A percentile compares a stretch with the other conserved stretches of the same genome.
These are phyloP conservation scores for Tuber indicum DNA, from an alignment of 495 filamentous ascomycete species.

Conservation along the genomic window DNA sequence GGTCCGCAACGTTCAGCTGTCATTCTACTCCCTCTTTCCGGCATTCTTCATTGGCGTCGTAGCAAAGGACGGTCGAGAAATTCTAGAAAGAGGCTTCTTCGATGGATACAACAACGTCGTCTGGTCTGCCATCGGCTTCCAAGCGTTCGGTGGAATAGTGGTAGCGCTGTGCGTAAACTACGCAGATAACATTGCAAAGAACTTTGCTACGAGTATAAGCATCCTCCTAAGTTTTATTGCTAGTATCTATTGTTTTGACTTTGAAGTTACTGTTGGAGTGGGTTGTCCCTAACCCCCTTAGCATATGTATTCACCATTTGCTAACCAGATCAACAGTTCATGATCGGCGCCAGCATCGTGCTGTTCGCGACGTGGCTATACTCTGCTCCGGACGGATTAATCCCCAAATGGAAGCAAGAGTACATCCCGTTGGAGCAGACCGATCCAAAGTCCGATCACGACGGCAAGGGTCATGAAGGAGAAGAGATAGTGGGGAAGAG, in stretches of 20 bases:
- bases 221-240: conserved; percentile 77
- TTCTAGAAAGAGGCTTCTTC: conserved; percentile 80
- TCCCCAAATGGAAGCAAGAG: conserved; percentile 8
- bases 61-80: conserved; percentile 75
- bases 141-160: conserved; percentile 75
- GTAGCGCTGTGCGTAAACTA: conserved; percentile 80
- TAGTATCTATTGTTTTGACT: conserved; percentile 78
- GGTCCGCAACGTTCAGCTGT: conserved; percentile 89
- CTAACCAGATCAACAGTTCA: conserved; percentile 55
- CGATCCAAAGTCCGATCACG: conserved; percentile 20
- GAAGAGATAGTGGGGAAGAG: conserved; percentile 20
- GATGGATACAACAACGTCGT: conserved; percentile 87
- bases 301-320: neutral
- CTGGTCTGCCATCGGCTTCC: conserved; percentile 74
- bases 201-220: conserved; percentile 83
- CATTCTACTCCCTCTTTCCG: conserved; percentile 83
- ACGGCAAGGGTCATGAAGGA: conserved; percentile 19
- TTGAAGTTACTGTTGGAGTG: conserved; percentile 64
- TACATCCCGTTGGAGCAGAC: conserved; percentile 37
- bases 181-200: conserved; percentile 82
- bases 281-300: conserved; percentile 41
- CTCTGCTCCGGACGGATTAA: conserved; percentile 49
- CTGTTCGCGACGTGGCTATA: conserved; percentile 79
- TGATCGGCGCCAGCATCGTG: conserved; percentile 70
- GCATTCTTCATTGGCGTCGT: conserved; percentile 80